A percentile compares a stretch with the other conserved stretches of the same genome.
These are phyloP conservation scores for Croton laevigatus DNA, from an alignment of 441 rosid genomes.

Conservation along the genomic window DNA sequence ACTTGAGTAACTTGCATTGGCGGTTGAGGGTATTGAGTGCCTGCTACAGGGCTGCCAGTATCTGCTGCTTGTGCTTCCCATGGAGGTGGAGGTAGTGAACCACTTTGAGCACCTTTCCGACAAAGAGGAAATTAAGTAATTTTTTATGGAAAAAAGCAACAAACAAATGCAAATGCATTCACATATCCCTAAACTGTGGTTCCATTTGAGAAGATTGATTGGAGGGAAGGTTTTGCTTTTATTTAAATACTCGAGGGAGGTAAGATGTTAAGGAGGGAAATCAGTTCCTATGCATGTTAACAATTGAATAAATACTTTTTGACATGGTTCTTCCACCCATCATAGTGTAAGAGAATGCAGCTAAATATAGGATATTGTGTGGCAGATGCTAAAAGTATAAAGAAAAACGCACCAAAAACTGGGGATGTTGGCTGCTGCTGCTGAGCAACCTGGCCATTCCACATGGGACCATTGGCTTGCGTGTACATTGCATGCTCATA, in stretches of 20 bases:
- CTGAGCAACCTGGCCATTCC: conserved; percentile 66
- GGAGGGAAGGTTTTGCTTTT: no score
- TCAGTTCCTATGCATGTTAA: background rate
- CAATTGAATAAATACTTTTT: background rate
- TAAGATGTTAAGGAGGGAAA: background rate
- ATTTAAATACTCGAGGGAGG: background rate
- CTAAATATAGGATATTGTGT: no score
- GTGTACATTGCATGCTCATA: conserved; percentile 56
- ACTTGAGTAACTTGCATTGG: conserved; percentile 55
- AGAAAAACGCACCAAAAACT: conserved; percentile 50
- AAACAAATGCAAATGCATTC: background rate
- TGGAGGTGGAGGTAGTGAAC: conserved; percentile 89
- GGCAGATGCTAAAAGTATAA: conserved; percentile 2
- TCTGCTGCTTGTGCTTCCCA: conserved; percentile 93
- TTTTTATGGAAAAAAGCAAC: background rate
- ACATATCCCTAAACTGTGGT: no score
- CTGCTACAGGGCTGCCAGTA: conserved; percentile 44
- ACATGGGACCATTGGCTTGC: conserved; percentile 52
- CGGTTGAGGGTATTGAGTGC: conserved; percentile 60
- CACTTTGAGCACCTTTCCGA: conserved; percentile 61
- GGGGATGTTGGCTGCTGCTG: conserved; percentile 53
- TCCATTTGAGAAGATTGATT: no score
- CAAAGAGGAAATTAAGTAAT: conserved; percentile 21
- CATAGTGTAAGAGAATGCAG: background rate
- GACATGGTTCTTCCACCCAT: background rate